Base-by-base conservation (phyloP, 257 asterid species). In the Oldenlandia corymbosa region DNA sequence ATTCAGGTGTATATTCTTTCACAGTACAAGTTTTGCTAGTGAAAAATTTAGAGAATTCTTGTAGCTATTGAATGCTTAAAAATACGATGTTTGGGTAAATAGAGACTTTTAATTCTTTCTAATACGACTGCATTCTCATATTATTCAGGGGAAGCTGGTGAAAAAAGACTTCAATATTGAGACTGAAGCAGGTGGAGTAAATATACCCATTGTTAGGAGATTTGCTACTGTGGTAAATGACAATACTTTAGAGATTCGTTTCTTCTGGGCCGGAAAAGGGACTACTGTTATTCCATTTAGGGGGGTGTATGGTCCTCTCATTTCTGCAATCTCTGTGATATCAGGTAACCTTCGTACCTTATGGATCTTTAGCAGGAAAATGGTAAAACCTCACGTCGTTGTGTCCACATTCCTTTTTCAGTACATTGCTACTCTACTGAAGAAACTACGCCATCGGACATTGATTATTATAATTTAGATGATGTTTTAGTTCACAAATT, bases 241-340 rank as follows among this genome's bases (percentile, higher is more conserved):
- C 68, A 78, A 41, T 36, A 76, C 84, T 0, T 74, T 88, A 71
- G 90, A 88, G 58, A 84, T 91, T 56, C 86, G 91, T 32, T 71
- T 91, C 68, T 81, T 72, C 31, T 91, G 98, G 98, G 95, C 95
- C 47, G 98, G 98, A 47, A 88, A 83, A 75, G 98, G 98, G 69
- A 88, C 98, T 31, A 72, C 1, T 62, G 80, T 70, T 30, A 68
- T 91, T 65, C 95, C 96, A 34, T 11, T 0, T 32, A 80, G 80
- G 76, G 96, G 96, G 52, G 86, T 84, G 42, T 88, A 91, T 39
- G 98, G 98, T 26, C 92, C 96, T 77, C 88, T 91, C 20, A 76
- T 91, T 69, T 91, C 98, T 42, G 98, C 96, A 51, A 88, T 88
- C 72, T 83, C 98, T 31, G 92, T 86, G 2, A 69, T 71, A 69